A percentile compares a stretch with the other conserved stretches of the same genome.
Evolutionary conservation across 495 filamentous ascomycete species (phyloP).

Genomic region (Peziza echinospora): DNA sequence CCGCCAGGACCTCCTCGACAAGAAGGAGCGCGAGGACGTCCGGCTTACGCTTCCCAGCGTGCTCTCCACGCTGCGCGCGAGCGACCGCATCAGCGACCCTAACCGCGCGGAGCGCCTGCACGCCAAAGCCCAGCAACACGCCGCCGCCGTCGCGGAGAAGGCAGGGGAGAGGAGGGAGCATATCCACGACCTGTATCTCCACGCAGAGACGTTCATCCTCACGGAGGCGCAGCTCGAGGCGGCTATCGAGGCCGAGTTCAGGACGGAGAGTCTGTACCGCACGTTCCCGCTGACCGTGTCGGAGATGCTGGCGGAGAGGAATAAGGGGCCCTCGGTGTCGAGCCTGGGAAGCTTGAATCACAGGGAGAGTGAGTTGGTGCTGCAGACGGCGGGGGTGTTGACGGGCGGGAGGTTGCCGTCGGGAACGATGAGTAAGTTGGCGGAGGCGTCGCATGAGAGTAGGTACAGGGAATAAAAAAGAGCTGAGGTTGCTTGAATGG

Average conservation of each 20-base stretch:
- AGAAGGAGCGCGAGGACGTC: constrained; percentile 38
- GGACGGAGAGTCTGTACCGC: constrained; percentile 35
- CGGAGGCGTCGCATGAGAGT: too few relatives aligned
- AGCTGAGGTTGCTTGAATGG: too few relatives aligned
- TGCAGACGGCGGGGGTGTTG: constrained; percentile 39
- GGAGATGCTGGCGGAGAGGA: constrained; percentile 23
- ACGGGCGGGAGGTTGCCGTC: constrained; percentile 42
- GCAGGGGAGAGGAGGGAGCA: constrained; percentile 24
- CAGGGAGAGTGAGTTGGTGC: constrained; percentile 30
- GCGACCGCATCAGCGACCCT: constrained; percentile 23
- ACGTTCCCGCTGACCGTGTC: constrained; percentile 31
- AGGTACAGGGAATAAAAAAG: too few relatives aligned
- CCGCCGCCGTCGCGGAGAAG: constrained; percentile 22
- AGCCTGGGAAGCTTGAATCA: constrained; percentile 9
- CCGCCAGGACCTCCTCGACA: constrained; percentile 27
- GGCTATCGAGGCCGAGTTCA: constrained; percentile 40
- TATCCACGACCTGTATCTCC: constrained; percentile 42
- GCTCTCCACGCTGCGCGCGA: constrained; percentile 11
- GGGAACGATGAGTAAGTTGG: too few relatives aligned
- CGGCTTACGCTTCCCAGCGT: constrained; percentile 36
- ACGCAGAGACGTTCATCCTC: constrained; percentile 42
- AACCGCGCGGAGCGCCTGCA: constrained; percentile 25
- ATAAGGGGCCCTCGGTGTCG: constrained; percentile 3
- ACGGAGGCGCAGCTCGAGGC: constrained; percentile 37
- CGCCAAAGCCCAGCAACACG: constrained; percentile 24